Conservation (phyloP, 305 asterid species). For the Nicotiana rustica region DNA sequence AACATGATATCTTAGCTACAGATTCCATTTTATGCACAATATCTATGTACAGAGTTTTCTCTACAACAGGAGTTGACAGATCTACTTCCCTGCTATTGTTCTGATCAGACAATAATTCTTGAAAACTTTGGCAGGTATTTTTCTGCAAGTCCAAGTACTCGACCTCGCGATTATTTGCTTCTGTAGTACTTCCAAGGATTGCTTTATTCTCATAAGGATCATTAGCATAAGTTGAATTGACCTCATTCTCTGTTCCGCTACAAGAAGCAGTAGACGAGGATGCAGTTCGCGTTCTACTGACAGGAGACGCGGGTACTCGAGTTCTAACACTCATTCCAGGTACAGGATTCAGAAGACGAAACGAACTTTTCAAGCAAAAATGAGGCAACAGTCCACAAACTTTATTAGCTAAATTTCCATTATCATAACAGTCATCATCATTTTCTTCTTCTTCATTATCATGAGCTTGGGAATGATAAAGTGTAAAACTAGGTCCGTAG, state of each 20-base stretch:
- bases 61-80: constrained; percentile 42
- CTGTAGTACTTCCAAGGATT: constrained; percentile 38
- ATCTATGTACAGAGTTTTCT: constrained; percentile 54
- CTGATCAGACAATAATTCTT: constrained; percentile 54
- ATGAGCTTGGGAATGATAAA: constrained; percentile 51
- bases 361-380: constrained; percentile 59
- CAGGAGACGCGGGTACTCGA: constrained; percentile 49
- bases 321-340: constrained; percentile 58
- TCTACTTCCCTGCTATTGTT: constrained; percentile 46
- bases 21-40: constrained; percentile 40
- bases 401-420: constrained; percentile 43
- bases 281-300: constrained; percentile 47
- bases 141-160: constrained; percentile 28
- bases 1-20: constrained; percentile 25
- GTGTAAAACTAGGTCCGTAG: constrained; percentile 81
- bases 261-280: constrained; percentile 60
- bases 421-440: constrained; percentile 57
- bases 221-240: constrained; percentile 30
- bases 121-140: constrained; percentile 51
- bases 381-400: constrained; percentile 73
- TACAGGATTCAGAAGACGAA: constrained; percentile 55
- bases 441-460: constrained; percentile 54
- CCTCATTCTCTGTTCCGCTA: constrained; percentile 66
- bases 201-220: constrained; percentile 39
- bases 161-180: constrained; percentile 30